Percentiles rank a stretch among this genome's conserved stretches.
phyloP scores from a whole-genome alignment of 208 protist species.

The Endotrypanum monterogeii region DNA sequence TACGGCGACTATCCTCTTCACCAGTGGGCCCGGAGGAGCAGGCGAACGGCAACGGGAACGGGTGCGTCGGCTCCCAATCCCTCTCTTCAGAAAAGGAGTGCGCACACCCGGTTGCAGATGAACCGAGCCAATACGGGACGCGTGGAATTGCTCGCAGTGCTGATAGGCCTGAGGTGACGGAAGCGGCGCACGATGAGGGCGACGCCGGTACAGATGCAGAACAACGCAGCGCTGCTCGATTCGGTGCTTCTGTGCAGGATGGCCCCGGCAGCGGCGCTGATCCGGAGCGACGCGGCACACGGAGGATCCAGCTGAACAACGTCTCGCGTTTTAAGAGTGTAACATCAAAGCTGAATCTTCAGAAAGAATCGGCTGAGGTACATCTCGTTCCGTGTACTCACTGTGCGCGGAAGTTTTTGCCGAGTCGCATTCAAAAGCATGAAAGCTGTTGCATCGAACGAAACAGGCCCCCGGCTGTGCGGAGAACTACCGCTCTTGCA shows the following conservation, averaged over 20 bases:
- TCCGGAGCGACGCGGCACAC: slow-evolving; percentile 2
- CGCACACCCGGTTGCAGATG: slow-evolving; percentile 6
- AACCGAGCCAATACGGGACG: background rate
- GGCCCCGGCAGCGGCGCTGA: background rate
- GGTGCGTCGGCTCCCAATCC: no score
- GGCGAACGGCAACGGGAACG: background rate
- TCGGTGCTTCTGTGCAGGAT: slow-evolving; percentile 2
- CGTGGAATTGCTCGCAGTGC: slow-evolving; percentile 1
- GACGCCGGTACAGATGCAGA: background rate
- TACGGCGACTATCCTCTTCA: background rate
- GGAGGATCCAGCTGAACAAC: slow-evolving; percentile 78
- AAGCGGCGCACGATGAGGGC: background rate
- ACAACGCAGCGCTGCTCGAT: background rate
- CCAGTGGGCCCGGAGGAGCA: background rate
- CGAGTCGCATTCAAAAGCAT: slow-evolving; percentile 79
- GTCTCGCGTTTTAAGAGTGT: slow-evolving; percentile 84
- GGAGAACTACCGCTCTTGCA: slow-evolving; percentile 9
- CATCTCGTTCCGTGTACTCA: slow-evolving; percentile 53
- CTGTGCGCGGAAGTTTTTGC: slow-evolving; percentile 80
- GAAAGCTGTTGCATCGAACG: slow-evolving; percentile 80
- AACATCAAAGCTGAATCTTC: slow-evolving; percentile 59
- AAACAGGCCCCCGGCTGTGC: slow-evolving; percentile 37
- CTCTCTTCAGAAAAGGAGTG: background rate
- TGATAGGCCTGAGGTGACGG: background rate
- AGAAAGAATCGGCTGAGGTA: slow-evolving; percentile 26